Base-by-base conservation (phyloP, 2,329 filamentous ascomycete genomes). In the Fusarium sp. region DNA sequence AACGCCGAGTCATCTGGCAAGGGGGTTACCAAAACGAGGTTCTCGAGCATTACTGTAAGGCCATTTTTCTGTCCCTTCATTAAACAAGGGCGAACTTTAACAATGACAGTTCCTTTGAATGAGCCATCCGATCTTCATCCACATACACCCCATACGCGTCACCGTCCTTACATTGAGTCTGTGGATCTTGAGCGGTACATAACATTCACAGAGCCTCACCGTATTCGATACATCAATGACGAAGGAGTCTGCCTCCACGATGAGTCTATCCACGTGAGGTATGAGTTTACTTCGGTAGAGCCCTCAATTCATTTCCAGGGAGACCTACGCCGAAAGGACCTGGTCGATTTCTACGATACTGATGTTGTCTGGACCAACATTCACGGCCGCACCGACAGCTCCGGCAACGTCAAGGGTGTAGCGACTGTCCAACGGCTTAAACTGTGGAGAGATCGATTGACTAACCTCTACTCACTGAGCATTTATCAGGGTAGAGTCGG, bases 341-440 rank as follows among this genome's bases (percentile, higher is more conserved):
- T 88, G n/a, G 74, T 88, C 35, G 86, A 85, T 71, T 87, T 86
- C 75, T 88, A 85, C 63, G 87, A 88, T 63, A 82, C 87, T 29
- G 86, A 88, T 68, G 86, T 88, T 10, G 81, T 86, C 36, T 88
- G 87, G 86, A 86, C 86, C 20, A 86, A 88, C 69, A 77, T 81
- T 6, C 85, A 88, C 67, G 80, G 83, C 51, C 83, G 86, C 40
- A 87, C 85, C 5, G 86, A 88, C 75, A 78, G 82, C 17, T 87
- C 87, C 67, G 87, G 86, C 51, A 87, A 84, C 31, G 82, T 88
- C 11, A 84, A 84, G 64, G 87, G 87, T 17, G 82, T 88, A 61
- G 86, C 85, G 1, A 84, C 86, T 1, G 86, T 88, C 46, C 87
- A 88, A 76, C 80, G 87, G 55, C 81, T 88, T 66, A 88, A 88